Conservation (phyloP, 2,329 filamentous ascomycete genomes). For the Eurotiales sp. region DNA sequence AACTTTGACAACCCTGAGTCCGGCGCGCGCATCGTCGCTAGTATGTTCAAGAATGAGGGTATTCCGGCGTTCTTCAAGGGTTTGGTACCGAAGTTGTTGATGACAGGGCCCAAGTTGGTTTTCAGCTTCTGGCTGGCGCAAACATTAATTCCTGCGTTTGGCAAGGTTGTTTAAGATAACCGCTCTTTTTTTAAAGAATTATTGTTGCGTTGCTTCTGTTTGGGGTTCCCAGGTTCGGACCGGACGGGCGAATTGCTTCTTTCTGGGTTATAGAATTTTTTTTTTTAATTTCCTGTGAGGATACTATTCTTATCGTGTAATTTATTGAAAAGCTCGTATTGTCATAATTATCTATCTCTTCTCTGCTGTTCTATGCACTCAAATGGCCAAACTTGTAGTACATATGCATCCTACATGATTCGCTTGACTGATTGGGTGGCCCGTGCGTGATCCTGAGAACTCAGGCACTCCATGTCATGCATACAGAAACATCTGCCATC, state of each 20-base stretch:
- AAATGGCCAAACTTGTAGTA: too few species aligned
- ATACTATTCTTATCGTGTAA: slow-evolving; percentile 6
- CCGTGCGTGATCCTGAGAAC: too few species aligned
- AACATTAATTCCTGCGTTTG: slow-evolving; percentile 93
- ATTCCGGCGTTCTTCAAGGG: slow-evolving; percentile 93
- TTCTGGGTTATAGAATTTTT: neutral
- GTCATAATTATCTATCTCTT: neutral
- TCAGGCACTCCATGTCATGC: too few species aligned
- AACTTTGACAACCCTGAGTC: slow-evolving; percentile 98
- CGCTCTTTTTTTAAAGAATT: neutral
- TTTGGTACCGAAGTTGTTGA: slow-evolving; percentile 91
- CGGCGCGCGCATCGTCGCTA: slow-evolving; percentile 84
- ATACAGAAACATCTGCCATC: too few species aligned
- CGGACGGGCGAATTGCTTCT: slow-evolving; percentile 3
- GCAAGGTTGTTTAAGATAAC: slow-evolving; percentile 54
- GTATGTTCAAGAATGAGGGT: slow-evolving; percentile 92
- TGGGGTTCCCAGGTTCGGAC: neutral
- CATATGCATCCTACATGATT: too few species aligned
- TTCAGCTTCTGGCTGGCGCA: slow-evolving; percentile 99
- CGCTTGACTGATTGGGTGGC: too few species aligned
- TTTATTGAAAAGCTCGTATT: neutral
- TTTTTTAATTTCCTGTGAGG: slow-evolving; percentile 17
- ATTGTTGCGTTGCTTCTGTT: neutral
- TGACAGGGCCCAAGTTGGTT: slow-evolving; percentile 98
- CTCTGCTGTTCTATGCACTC: neutral